These are phyloP conservation scores for Cryphonectria parasitica DNA, from an alignment of 2,329 filamentous ascomycete genomes.

Conservation along the genomic window DNA sequence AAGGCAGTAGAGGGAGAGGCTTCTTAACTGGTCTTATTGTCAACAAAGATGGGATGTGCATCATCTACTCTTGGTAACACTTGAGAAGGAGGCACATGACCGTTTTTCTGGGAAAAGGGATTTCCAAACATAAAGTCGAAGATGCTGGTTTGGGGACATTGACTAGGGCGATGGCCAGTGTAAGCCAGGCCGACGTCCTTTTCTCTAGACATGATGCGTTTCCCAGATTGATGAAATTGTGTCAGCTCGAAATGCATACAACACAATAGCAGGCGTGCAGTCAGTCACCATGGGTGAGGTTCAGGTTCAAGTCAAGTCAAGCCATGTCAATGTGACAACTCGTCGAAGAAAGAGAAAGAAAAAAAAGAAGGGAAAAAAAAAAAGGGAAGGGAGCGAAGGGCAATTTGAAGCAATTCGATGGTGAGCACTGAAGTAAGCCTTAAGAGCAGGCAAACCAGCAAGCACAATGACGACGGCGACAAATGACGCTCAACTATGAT, in stretches of 20 bases:
- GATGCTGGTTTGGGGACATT: constrained; percentile 36
- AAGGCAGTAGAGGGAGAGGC: neutral
- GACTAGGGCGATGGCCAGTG: constrained; percentile 32
- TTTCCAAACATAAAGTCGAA: constrained; percentile 45
- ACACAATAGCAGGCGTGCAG: neutral
- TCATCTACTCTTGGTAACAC: constrained; percentile 39
- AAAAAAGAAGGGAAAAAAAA: neutral
- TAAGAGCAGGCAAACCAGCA: neutral
- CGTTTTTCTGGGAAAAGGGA: constrained; percentile 40
- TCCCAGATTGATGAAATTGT: neutral
- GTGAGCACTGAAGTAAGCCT: neutral
- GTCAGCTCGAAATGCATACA: neutral
- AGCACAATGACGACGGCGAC: neutral
- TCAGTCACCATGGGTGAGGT: neutral
- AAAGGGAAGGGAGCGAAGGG: neutral
- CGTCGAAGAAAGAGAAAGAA: neutral
- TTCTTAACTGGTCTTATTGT: constrained; percentile 44
- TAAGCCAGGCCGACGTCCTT: constrained; percentile 28
- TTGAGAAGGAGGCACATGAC: constrained; percentile 37
- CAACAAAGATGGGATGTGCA: constrained; percentile 44
- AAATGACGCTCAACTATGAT: neutral
- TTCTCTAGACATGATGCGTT: constrained; percentile 10
- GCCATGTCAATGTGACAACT: neutral
- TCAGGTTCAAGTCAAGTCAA: neutral
- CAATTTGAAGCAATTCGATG: neutral